Evolutionary conservation across 108 stramenopile genomes (phyloP).

Genomic region (Asterionellopsis glacialis): DNA sequence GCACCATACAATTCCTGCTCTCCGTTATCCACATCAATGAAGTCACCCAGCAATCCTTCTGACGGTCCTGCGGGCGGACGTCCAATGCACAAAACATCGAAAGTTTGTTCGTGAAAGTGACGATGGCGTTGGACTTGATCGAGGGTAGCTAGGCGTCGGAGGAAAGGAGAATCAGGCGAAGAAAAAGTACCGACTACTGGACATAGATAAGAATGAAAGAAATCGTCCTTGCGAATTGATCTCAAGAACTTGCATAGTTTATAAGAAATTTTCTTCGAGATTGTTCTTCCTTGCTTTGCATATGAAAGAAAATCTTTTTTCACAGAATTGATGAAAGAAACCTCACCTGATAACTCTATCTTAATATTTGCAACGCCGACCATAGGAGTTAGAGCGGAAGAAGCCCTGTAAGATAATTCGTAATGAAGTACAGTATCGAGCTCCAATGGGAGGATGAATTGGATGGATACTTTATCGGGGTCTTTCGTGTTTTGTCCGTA

Average conservation of each 20-base stretch:
- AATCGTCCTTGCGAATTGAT: conserved; percentile 65
- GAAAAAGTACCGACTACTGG: conserved; percentile 49
- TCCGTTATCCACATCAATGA: conserved; percentile 44
- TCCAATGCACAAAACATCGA: conserved; percentile 61
- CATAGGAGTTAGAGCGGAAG: conserved; percentile 41
- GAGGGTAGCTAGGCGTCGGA: conserved; percentile 43
- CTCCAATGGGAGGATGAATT: conserved; percentile 55
- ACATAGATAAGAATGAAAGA: conserved; percentile 55
- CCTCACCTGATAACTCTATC: conserved; percentile 66
- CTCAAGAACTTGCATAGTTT: conserved; percentile 53
- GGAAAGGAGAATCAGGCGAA: conserved; percentile 36
- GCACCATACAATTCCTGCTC: conserved; percentile 46
- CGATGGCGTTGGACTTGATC: conserved; percentile 42
- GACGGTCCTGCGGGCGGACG: conserved; percentile 26
- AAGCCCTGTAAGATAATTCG: conserved; percentile 70
- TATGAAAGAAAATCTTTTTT: conserved; percentile 62
- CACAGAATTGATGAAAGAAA: conserved; percentile 51
- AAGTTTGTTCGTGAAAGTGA: conserved; percentile 62
- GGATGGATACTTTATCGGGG: conserved; percentile 65
- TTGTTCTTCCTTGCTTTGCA: conserved; percentile 14
- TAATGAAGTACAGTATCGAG: conserved; percentile 61
- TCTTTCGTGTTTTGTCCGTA: conserved; percentile 66
- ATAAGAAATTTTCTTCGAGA: conserved; percentile 41
- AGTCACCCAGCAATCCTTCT: conserved; percentile 52
- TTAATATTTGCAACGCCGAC: conserved; percentile 77